phyloP scores from a whole-genome alignment of 805 yeast genomes.

The Candida multigemmis region DNA sequence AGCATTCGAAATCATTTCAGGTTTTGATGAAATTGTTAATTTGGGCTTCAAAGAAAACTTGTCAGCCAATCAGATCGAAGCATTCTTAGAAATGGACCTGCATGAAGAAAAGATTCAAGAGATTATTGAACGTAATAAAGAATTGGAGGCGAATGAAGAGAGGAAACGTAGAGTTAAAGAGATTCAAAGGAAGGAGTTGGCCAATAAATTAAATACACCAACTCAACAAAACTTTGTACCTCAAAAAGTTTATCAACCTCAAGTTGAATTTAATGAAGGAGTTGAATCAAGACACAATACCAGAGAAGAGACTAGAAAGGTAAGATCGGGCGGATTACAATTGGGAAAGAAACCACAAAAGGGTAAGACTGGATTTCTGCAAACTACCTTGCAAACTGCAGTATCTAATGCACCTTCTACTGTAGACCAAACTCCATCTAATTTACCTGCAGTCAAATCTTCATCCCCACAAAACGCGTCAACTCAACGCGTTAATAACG shows the following conservation, averaged over 20 bases:
- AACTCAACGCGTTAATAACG: slow-evolving; percentile 47
- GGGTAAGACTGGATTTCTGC: slow-evolving; percentile 15
- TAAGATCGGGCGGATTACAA: slow-evolving; percentile 53
- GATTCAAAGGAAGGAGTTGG: slow-evolving; percentile 71
- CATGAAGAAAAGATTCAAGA: slow-evolving; percentile 98
- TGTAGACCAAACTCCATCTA: slow-evolving; percentile 10
- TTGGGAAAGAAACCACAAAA: slow-evolving; percentile 49
- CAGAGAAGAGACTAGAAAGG: too few relatives aligned
- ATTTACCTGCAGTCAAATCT: too few relatives aligned
- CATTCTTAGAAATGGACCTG: slow-evolving; percentile 93
- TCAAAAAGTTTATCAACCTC: slow-evolving; percentile 21
- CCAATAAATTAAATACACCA: slow-evolving; percentile 29
- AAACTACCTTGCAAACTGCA: slow-evolving; percentile 4
- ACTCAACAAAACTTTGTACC: slow-evolving; percentile 5
- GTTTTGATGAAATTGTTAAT: slow-evolving; percentile 88
- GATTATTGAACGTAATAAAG: slow-evolving; percentile 93
- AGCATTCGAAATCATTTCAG: slow-evolving; percentile 83
- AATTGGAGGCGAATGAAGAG: slow-evolving; percentile 93
- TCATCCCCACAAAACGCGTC: slow-evolving; percentile 12
- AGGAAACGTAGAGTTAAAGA: slow-evolving; percentile 92
- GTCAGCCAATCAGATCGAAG: slow-evolving; percentile 70
- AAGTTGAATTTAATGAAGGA: slow-evolving; percentile 3
- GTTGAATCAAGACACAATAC: slow-evolving; percentile 4
- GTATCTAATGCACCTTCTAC: slow-evolving; percentile 9
- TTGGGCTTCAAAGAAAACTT: slow-evolving; percentile 88